Evolutionary conservation across 163 green algal genomes (phyloP).

Genomic region (Trebouxia gelatinosa): DNA sequence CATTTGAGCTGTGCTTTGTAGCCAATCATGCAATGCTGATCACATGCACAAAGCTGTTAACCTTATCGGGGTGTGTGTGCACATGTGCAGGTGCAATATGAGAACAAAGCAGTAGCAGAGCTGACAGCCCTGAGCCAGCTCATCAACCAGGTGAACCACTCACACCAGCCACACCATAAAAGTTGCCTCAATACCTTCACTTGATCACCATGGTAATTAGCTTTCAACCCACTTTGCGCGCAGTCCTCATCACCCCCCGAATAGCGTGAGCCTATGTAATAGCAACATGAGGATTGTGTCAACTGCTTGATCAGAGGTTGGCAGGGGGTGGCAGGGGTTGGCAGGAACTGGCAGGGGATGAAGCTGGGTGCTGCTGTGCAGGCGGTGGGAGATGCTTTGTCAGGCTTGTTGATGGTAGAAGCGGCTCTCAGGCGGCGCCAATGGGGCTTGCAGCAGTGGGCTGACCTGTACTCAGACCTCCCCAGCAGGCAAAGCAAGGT

Average conservation of each 20-base stretch:
- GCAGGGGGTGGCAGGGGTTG: too few species aligned
- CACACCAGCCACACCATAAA: neutral
- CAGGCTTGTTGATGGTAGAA: conserved; percentile 87
- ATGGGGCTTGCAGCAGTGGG: conserved; percentile 77
- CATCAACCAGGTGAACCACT: conserved; percentile 4
- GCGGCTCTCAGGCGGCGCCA: conserved; percentile 64
- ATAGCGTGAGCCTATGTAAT: too few species aligned
- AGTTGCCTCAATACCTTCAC: neutral
- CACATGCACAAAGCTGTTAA: neutral
- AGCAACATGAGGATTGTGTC: neutral
- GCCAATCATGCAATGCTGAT: neutral
- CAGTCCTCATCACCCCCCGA: too few species aligned
- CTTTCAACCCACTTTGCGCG: neutral
- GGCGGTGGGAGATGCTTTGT: conserved; percentile 92
- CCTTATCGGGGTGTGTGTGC: too few species aligned
- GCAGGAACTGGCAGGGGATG: too few species aligned
- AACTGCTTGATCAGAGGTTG: neutral
- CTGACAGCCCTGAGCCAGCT: conserved; percentile 54
- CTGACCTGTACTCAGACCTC: conserved; percentile 84
- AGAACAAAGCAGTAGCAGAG: conserved; percentile 47
- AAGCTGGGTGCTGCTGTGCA: conserved; percentile 49
- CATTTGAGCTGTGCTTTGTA: neutral
- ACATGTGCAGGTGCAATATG: conserved; percentile 18
- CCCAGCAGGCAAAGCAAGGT: conserved; percentile 78
- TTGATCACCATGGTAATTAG: neutral